A percentile compares a stretch with the other conserved stretches of the same genome.
These are phyloP conservation scores for Coemansia sp. DNA, from an alignment of 192 early-diverging fungal genomes.

Conservation along the genomic window DNA sequence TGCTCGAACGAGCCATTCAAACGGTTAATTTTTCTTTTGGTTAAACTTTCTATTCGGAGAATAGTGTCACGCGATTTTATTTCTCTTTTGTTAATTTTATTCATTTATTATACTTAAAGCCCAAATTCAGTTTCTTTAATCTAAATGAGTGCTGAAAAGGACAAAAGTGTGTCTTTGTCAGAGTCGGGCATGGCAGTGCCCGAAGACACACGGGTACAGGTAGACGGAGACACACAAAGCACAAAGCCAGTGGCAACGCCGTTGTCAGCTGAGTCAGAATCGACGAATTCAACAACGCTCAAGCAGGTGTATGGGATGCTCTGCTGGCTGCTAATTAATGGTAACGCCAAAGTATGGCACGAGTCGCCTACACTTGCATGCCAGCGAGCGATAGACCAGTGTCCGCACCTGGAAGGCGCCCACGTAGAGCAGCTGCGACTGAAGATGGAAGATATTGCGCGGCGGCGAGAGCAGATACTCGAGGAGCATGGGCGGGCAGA, in stretches of 20 bases:
- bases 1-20: too few species aligned
- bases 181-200: neutral
- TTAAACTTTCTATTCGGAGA: too few species aligned
- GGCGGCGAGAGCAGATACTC: slow-evolving; percentile 6
- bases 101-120: neutral
- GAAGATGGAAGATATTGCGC: slow-evolving; percentile 15
- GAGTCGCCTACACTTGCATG: slow-evolving; percentile 20
- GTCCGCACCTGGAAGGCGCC: slow-evolving; percentile 21
- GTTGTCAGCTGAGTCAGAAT: neutral
- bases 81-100: neutral
- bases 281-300: slow-evolving; percentile 10
- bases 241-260: neutral
- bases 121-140: neutral
- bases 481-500: slow-evolving; percentile 5
- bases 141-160: neutral
- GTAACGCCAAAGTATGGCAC: slow-evolving; percentile 25
- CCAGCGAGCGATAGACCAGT: slow-evolving; percentile 13
- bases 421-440: slow-evolving; percentile 7
- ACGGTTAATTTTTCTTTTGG: too few species aligned
- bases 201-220: neutral
- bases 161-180: neutral
- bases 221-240: neutral
- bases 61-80: neutral
- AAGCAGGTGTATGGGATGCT: slow-evolving; percentile 46
- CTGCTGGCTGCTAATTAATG: slow-evolving; percentile 30